Percentiles rank a stretch among this genome's conserved stretches.
phyloP scores from a whole-genome alignment of 352 stramenopile species.

The Pythium sukuiense region DNA sequence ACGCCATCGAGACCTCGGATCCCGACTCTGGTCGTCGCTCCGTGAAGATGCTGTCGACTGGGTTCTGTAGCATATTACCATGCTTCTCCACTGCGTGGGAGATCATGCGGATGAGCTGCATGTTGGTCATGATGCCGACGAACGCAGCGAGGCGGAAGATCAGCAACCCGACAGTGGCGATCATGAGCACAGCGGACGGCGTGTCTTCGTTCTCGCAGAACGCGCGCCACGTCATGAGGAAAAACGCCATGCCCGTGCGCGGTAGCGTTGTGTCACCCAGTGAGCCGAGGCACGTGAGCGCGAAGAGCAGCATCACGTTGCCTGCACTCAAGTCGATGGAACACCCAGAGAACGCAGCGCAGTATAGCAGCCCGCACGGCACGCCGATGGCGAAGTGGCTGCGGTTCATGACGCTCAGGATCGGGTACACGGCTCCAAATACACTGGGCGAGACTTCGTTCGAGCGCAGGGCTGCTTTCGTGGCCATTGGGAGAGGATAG shows the following conservation, averaged over 20 bases:
- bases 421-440: conserved; percentile 60
- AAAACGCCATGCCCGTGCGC: conserved; percentile 44
- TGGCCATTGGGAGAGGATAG: conserved; percentile 50
- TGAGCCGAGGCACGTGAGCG: conserved; percentile 41
- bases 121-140: conserved; percentile 51
- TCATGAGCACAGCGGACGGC: conserved; percentile 42
- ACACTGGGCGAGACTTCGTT: conserved; percentile 49
- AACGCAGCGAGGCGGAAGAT: conserved; percentile 46
- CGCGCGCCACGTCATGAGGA: conserved; percentile 51
- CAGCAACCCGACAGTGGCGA: conserved; percentile 44
- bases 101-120: conserved; percentile 64
- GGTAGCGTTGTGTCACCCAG: conserved; percentile 52
- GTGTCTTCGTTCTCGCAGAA: conserved; percentile 51
- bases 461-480: conserved; percentile 53
- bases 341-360: conserved; percentile 55
- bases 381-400: conserved; percentile 44
- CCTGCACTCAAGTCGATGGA: conserved; percentile 27
- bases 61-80: conserved; percentile 15
- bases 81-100: conserved; percentile 21
- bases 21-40: neutral
- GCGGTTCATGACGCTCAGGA: conserved; percentile 55
- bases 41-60: conserved; percentile 6
- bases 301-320: conserved; percentile 47
- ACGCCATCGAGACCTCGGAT: too few relatives aligned
- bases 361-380: conserved; percentile 51